Evolutionary conservation across 192 early-diverging fungal genomes (phyloP).

Genomic region (Coemansia sp.): DNA sequence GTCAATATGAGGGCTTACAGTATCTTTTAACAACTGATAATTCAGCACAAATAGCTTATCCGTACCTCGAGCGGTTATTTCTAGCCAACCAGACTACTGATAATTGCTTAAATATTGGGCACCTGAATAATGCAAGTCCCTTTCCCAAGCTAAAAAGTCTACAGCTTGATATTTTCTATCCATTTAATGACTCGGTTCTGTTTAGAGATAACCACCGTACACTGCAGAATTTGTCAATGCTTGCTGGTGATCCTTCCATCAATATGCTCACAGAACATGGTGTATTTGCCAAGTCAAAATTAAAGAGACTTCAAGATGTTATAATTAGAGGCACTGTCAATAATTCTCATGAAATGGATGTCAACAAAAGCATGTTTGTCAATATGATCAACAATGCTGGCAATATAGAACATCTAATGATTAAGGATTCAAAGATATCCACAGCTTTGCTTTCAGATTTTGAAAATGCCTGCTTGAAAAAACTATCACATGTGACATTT

Average conservation of each 20-base stretch:
- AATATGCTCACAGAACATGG: not conserved
- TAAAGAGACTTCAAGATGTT: too few relatives aligned
- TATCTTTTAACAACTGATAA: not conserved
- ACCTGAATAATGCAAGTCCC: not conserved
- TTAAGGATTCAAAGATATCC: not conserved
- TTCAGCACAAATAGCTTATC: not conserved
- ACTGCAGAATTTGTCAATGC: not conserved
- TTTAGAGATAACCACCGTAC: not conserved
- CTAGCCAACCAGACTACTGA: not conserved
- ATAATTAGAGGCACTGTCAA: too few relatives aligned
- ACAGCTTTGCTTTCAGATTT: not conserved
- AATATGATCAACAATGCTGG: too few relatives aligned
- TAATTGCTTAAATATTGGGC: not conserved
- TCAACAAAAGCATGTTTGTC: too few relatives aligned
- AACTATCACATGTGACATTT: not conserved
- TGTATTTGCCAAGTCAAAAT: not conserved
- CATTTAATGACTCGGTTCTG: not conserved
- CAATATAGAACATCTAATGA: too few relatives aligned
- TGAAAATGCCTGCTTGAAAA: not conserved
- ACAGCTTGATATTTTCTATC: not conserved
- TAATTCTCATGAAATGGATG: too few relatives aligned
- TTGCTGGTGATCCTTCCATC: not conserved
- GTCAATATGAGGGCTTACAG: not conserved
- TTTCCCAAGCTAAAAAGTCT: not conserved
- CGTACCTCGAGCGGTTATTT: not conserved